Evolutionary conservation across 225 moss, liverwort and hornwort species (phyloP).

Genomic region (Ulota crispa): DNA sequence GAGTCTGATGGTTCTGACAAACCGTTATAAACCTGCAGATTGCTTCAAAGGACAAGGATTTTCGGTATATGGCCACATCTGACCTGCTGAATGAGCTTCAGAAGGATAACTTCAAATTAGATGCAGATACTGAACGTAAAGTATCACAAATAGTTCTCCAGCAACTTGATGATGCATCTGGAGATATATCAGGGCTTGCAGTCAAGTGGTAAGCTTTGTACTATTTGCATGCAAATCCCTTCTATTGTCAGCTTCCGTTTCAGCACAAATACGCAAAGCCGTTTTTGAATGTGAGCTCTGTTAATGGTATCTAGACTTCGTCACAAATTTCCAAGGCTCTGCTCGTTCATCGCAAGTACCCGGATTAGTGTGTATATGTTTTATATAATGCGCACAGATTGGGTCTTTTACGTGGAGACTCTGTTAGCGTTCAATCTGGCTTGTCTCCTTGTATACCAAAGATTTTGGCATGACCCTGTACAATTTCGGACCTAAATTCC

Average conservation of each 20-base stretch:
- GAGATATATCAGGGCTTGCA: conserved; percentile 98
- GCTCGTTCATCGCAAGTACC: not conserved
- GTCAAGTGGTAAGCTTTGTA: conserved; percentile 80
- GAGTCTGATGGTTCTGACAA: conserved; percentile 26
- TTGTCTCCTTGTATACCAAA: not conserved
- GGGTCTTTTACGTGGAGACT: not conserved
- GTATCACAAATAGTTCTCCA: conserved; percentile 99
- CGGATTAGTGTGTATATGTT: not conserved
- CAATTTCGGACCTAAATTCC: not conserved
- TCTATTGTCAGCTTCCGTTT: not conserved
- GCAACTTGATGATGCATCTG: conserved; percentile 99
- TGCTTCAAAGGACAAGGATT: conserved; percentile 99
- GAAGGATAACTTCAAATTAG: conserved; percentile 94
- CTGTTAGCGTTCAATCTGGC: not conserved
- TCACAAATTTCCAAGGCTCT: conserved; percentile 6
- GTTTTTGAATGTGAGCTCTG: not conserved
- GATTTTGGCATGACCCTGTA: not conserved
- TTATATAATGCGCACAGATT: not conserved
- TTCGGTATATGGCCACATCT: conserved; percentile 99
- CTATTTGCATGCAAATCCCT: conserved; percentile 3
- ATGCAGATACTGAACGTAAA: conserved; percentile 94
- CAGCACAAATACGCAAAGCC: not conserved
- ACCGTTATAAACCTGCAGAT: conserved; percentile 54
- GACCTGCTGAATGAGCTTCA: conserved; percentile 99
- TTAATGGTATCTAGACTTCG: conserved; percentile 1